phyloP scores from a whole-genome alignment of 2,329 filamentous ascomycete genomes.

The Beauveria sp. region DNA sequence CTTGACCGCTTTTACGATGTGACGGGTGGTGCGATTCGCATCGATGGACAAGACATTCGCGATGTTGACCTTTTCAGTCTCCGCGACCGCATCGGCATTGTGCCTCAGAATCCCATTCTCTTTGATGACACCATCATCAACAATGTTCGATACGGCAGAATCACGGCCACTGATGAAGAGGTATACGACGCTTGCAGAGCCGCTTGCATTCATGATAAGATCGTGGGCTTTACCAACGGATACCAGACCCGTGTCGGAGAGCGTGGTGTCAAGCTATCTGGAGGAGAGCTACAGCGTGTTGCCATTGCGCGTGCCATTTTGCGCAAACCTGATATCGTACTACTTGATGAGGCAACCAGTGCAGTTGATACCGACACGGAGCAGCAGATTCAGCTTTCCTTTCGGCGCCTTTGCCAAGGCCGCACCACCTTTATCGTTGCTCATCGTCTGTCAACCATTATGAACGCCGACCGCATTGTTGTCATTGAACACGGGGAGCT shows the following conservation, averaged over 20 bases:
- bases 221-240: slow-evolving; percentile 37
- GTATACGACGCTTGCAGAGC: slow-evolving; percentile 47
- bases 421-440: slow-evolving; percentile 62
- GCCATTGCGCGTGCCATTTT: slow-evolving; percentile 65
- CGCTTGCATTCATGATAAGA: slow-evolving; percentile 52
- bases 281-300: slow-evolving; percentile 58
- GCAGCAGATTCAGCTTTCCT: slow-evolving; percentile 56
- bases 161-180: slow-evolving; percentile 46
- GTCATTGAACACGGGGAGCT: slow-evolving; percentile 56
- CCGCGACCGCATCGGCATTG: slow-evolving; percentile 46
- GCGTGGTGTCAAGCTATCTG: slow-evolving; percentile 47
- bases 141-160: slow-evolving; percentile 50
- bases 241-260: slow-evolving; percentile 12
- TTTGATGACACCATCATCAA: slow-evolving; percentile 53
- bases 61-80: slow-evolving; percentile 43
- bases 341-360: slow-evolving; percentile 74
- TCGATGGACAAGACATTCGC: slow-evolving; percentile 50
- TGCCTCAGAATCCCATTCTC: slow-evolving; percentile 47
- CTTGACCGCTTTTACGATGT: slow-evolving; percentile 53
- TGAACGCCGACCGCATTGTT: slow-evolving; percentile 60
- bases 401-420: slow-evolving; percentile 48
- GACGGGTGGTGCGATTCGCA: slow-evolving; percentile 41
- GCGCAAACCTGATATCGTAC: slow-evolving; percentile 65
- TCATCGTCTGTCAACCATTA: slow-evolving; percentile 63
- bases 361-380: slow-evolving; percentile 66